phyloP scores from a whole-genome alignment of 192 early-diverging fungal species.

The Coemansia asiatica region DNA sequence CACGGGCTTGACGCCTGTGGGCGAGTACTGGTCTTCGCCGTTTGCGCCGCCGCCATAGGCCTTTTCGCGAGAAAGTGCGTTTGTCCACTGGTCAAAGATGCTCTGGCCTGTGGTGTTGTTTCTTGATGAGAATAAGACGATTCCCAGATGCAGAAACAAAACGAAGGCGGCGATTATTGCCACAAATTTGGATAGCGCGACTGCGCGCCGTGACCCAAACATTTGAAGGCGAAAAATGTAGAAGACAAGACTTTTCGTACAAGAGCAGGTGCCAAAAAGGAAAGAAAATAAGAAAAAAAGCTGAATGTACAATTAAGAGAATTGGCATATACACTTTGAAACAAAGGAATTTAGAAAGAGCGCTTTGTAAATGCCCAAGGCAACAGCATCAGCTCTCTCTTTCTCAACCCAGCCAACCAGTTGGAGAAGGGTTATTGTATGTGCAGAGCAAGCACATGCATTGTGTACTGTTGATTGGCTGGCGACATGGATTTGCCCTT shows the following conservation, averaged over 20 bases:
- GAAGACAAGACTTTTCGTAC: not conserved
- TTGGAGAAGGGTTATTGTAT: too few species aligned
- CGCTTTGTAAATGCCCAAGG: too few species aligned
- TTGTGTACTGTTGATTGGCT: too few species aligned
- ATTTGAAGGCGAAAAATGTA: slow-evolving; percentile 7
- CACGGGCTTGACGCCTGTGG: slow-evolving; percentile 29
- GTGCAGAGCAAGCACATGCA: too few species aligned
- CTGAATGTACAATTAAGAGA: too few species aligned
- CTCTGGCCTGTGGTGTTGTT: slow-evolving; percentile 33
- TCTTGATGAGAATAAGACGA: slow-evolving; percentile 28
- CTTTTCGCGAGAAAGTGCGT: slow-evolving; percentile 12
- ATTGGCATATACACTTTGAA: too few species aligned
- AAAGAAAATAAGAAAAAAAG: too few species aligned
- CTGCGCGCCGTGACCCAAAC: slow-evolving; percentile 28
- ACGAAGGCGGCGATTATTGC: slow-evolving; percentile 33
- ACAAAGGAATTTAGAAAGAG: too few species aligned
- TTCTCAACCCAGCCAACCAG: too few species aligned
- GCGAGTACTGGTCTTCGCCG: slow-evolving; percentile 15
- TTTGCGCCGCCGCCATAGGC: slow-evolving; percentile 19
- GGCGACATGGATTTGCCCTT: too few species aligned
- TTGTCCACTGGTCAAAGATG: slow-evolving; percentile 35
- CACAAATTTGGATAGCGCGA: slow-evolving; percentile 33
- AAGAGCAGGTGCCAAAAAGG: not conserved
- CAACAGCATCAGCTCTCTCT: too few species aligned
- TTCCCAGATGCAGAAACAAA: slow-evolving; percentile 36